Evolutionary conservation across 2,329 filamentous ascomycete species (phyloP).

Genomic region (Emericellopsis cladophorae): DNA sequence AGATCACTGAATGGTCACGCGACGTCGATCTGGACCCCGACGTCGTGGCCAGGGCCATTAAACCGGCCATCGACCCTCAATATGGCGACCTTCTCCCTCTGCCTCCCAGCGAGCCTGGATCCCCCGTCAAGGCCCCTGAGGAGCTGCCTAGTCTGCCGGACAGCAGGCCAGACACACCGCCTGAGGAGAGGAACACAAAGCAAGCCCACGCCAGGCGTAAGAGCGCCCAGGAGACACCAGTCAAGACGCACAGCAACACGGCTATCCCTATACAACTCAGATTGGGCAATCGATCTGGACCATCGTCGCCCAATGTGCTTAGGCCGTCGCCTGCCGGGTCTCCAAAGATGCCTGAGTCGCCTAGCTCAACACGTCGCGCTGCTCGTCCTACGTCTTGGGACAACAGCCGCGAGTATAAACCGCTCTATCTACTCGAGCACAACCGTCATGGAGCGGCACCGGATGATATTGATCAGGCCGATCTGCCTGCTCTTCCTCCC

Average conservation of each 20-base stretch:
- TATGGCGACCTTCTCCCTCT: constrained; percentile 53
- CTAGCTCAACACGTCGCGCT: constrained; percentile 17
- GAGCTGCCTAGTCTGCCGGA: constrained; percentile 43
- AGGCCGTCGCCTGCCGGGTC: constrained; percentile 25
- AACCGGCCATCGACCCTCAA: constrained; percentile 53
- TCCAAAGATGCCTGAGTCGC: constrained; percentile 14
- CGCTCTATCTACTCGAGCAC: constrained; percentile 69
- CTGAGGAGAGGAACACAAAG: constrained; percentile 28
- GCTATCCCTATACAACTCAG: constrained; percentile 45
- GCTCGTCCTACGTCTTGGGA: constrained; percentile 49
- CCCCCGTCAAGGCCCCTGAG: constrained; percentile 23
- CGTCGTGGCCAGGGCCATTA: constrained; percentile 43
- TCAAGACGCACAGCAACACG: constrained; percentile 41
- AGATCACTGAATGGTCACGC: constrained; percentile 10
- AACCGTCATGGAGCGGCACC: constrained; percentile 25
- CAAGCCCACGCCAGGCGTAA: constrained; percentile 32
- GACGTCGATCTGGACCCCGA: constrained; percentile 33
- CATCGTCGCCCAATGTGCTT: constrained; percentile 26
- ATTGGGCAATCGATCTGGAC: constrained; percentile 32
- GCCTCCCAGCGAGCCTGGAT: constrained; percentile 45
- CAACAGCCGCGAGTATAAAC: constrained; percentile 58
- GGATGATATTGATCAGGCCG: constrained; percentile 14
- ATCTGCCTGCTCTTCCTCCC: constrained; percentile 37
- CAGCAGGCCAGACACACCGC: constrained; percentile 45
- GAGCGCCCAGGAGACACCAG: constrained; percentile 32